phyloP scores from a whole-genome alignment of 495 filamentous ascomycete genomes.

The Parathielavia hyrcaniae region DNA sequence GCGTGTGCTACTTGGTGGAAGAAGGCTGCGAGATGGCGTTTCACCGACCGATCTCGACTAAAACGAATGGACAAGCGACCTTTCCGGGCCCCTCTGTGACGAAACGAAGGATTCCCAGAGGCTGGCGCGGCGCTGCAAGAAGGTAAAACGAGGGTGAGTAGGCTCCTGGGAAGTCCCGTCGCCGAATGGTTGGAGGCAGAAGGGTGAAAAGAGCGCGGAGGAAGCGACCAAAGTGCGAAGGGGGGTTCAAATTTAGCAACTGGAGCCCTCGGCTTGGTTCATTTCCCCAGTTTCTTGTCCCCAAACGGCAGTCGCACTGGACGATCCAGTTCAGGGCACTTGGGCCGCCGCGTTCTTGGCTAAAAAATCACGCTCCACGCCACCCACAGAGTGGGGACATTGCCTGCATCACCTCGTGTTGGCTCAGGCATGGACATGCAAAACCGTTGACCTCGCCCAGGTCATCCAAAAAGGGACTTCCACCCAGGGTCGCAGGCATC shows the following conservation, averaged over 20 bases:
- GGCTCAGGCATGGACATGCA: no score
- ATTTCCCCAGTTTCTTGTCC: not conserved
- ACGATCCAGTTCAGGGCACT: not conserved
- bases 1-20: not conserved
- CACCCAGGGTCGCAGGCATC: no score
- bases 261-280: not conserved
- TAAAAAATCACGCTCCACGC: not conserved
- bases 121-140: not conserved
- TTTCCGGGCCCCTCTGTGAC: conserved; percentile 1
- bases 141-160: conserved; percentile 6
- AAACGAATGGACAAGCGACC: conserved; percentile 17
- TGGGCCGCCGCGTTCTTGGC: not conserved
- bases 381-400: not conserved
- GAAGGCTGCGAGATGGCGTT: not conserved
- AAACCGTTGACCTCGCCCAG: no score
- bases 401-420: not conserved
- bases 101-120: conserved; percentile 1
- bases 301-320: not conserved
- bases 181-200: not conserved
- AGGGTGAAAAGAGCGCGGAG: not conserved
- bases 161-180: conserved; percentile 1
- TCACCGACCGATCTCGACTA: not conserved
- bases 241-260: conserved; percentile 3
- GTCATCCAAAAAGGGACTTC: no score
- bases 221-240: not conserved